Base-by-base conservation (phyloP, 2,329 filamentous ascomycete species). In the Sclerotinia subarctica region DNA sequence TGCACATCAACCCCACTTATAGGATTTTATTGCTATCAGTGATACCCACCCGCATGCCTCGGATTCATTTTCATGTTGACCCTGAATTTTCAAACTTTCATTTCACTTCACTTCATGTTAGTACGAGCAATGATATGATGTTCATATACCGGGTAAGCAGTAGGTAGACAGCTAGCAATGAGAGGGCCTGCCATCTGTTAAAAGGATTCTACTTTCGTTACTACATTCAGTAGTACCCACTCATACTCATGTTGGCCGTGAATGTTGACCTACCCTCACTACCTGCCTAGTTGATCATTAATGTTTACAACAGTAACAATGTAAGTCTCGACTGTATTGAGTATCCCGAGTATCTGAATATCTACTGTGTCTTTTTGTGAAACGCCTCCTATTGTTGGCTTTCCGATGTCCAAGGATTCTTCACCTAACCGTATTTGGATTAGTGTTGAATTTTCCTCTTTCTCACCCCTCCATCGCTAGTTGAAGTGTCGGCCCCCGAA, bases 401-500 rank as follows among this genome's bases (percentile, higher is more conserved):
- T 44, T 24, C 15, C 15, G 35, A 24, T 24, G 29, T 29, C 7
- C 21, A 26, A 29, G 57, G 57, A 32, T 60, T 47, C 5, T 26
- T 0, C 3, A 38, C 26, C 59, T 63, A 63, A 51, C 59, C 46
- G 0, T 10, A 26, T 63, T 4, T 24, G 15, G 59, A 10, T 51
- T 63, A 63, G 59, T 35, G 8, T 35, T 19, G 21, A 63, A 63
- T 63, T 42, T 63, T 63, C 59, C n/a, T 62, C 46, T 35, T 51
- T 63, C 59, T 63, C 59, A 63, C 59, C 59, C 59, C 59, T 63
- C 59, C 46, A 21, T 49, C 10, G 35, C 46, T 62, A 49, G 44
- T 62, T 24, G 58, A 49, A 35, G 44, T n/a, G 29, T 49, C 46
- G 44, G 46, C 58, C 44, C 58, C 58, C 58, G 58, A 62, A 62